These are phyloP conservation scores for Xylariales sp. DNA, from an alignment of 2,329 filamentous ascomycete species.

Conservation along the genomic window DNA sequence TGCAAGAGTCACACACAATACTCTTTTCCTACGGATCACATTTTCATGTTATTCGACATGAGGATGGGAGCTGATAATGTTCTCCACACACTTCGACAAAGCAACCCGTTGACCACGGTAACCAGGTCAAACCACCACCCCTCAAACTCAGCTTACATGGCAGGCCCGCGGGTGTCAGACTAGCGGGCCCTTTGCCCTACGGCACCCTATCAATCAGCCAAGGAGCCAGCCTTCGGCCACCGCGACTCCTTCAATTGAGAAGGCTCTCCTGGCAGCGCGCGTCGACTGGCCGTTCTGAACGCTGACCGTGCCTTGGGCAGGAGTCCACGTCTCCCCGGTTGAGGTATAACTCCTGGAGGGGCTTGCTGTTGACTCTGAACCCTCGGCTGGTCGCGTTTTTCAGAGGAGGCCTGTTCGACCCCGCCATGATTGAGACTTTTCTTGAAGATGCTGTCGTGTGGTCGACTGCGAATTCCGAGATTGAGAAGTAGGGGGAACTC, in stretches of 20 bases:
- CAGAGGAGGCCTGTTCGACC: neutral
- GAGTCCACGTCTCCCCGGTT: neutral
- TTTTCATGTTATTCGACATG: no score
- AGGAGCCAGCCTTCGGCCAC: neutral
- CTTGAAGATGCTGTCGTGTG: neutral
- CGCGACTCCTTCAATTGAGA: conserved; percentile 1
- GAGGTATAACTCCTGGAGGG: neutral
- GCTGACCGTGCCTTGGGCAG: neutral
- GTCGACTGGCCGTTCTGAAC: neutral
- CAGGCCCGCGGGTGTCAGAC: no score
- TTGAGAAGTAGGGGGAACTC: no score
- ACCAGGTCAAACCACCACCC: neutral
- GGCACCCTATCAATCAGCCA: neutral
- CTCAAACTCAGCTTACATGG: no score
- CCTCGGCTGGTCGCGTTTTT: neutral
- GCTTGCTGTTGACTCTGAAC: neutral
- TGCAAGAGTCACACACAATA: no score
- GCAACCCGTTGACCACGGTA: neutral
- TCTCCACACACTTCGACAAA: neutral
- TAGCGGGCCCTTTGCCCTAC: no score
- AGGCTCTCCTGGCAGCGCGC: neutral
- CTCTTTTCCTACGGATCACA: no score
- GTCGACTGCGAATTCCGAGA: neutral
- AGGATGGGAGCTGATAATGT: neutral
- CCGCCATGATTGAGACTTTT: neutral